These are phyloP conservation scores for Fereydounia khargensis DNA, from an alignment of 1,284 basidiomycete genomes.

Conservation along the genomic window DNA sequence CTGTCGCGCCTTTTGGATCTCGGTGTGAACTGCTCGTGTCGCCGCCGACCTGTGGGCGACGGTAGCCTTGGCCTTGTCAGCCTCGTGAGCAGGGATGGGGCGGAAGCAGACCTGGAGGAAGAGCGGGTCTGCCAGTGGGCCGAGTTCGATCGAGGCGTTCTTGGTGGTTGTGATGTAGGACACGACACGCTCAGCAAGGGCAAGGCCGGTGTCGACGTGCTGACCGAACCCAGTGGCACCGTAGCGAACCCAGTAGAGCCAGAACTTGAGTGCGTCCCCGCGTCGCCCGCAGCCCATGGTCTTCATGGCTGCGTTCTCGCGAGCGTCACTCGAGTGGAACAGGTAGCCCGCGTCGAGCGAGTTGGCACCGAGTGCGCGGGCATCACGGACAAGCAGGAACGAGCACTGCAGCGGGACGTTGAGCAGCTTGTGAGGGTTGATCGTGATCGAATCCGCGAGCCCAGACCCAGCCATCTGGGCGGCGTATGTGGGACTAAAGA, in stretches of 20 bases:
- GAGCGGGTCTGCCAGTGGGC: slow-evolving; percentile 35
- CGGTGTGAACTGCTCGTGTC: slow-evolving; percentile 15
- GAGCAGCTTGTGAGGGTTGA: slow-evolving; percentile 60
- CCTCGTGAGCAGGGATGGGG: slow-evolving; percentile 5
- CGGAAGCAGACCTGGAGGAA: slow-evolving; percentile 53
- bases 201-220: slow-evolving; percentile 47
- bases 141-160: slow-evolving; percentile 33
- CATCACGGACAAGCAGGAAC: slow-evolving; percentile 56
- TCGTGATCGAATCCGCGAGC: slow-evolving; percentile 56
- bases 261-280: slow-evolving; percentile 59
- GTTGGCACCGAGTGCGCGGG: slow-evolving; percentile 53
- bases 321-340: slow-evolving; percentile 51
- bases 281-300: slow-evolving; percentile 58
- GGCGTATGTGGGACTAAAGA: slow-evolving; percentile 47
- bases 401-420: slow-evolving; percentile 59
- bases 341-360: slow-evolving; percentile 59
- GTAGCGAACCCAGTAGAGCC: slow-evolving; percentile 58
- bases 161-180: slow-evolving; percentile 15
- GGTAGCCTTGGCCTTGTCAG: not conserved
- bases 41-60: slow-evolving; percentile 9
- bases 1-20: slow-evolving; percentile 24
- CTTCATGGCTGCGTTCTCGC: slow-evolving; percentile 42
- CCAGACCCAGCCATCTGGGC: slow-evolving; percentile 47
- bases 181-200: slow-evolving; percentile 26
- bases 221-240: slow-evolving; percentile 51